These are phyloP conservation scores for Gossypium gossypioides DNA, from an alignment of 441 rosid species.

Conservation along the genomic window DNA sequence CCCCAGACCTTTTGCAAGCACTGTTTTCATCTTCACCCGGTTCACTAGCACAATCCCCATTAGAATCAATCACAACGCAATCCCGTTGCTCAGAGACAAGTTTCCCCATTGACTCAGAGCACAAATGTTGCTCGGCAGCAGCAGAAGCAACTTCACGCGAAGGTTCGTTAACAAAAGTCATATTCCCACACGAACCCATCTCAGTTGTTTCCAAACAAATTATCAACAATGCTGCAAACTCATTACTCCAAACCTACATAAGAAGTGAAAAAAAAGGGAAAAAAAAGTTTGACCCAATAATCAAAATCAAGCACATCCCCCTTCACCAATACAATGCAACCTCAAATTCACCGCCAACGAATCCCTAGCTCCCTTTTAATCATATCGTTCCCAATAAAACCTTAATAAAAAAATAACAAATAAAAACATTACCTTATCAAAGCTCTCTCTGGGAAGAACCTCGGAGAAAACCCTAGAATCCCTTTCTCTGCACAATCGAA, in stretches of 20 bases:
- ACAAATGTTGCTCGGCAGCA: constrained; percentile 18
- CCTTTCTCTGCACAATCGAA: constrained; percentile 23
- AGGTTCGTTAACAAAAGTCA: constrained; percentile 17
- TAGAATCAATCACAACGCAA: constrained; percentile 18
- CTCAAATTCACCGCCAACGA: constrained; percentile 23
- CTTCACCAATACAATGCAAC: constrained; percentile 24
- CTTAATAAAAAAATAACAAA: background rate
- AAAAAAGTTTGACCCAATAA: background rate
- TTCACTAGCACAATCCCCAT: constrained; percentile 21
- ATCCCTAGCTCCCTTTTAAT: constrained; percentile 16
- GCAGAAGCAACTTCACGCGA: constrained; percentile 17
- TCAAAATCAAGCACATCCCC: constrained; percentile 19
- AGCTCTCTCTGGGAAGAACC: background rate
- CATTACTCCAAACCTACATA: constrained; percentile 12
- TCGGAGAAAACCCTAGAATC: constrained; percentile 26
- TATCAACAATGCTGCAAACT: constrained; percentile 16
- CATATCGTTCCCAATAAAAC: constrained; percentile 14
- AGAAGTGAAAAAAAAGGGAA: background rate
- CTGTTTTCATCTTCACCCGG: constrained; percentile 19
- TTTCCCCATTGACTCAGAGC: constrained; percentile 15
- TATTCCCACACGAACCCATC: constrained; percentile 33
- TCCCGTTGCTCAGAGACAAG: constrained; percentile 20
- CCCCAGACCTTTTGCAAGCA: constrained; percentile 16
- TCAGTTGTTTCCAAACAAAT: constrained; percentile 10
- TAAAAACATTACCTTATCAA: constrained; percentile 14